Evolutionary conservation across 2,329 filamentous ascomycete genomes (phyloP), one percentile per base, ranked within the genome.

Genomic region (Epichloe gansuensis): DNA sequence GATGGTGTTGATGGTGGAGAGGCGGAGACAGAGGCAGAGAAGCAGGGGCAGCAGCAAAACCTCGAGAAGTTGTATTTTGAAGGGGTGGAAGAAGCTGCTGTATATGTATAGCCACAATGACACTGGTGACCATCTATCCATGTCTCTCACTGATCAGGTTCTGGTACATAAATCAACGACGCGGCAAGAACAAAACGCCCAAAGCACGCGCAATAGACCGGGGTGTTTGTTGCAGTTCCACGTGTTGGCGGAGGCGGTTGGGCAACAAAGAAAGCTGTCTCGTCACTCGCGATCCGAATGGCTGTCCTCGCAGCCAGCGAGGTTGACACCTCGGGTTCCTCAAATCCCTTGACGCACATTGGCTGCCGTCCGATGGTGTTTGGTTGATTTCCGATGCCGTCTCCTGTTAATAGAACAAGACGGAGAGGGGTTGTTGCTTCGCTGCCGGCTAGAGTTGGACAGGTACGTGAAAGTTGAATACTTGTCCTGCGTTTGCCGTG

Each of bases 241-340:
- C 44, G 51, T 53, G 51, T 48, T 51, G 51, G 43, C 47, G 47
- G 36, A 43, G 47, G 47, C 51, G 47, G 47, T 50, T 50, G 51
- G 48, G 41, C 41, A 35, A 50, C 47, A 43, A 38, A 39, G 36
- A 41, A 42, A 47, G 39, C 31, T 39, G 49, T 25, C 25, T 27
- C 42, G n/a, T 35, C 31, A 8, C 35, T 39, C 41, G 49, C 42
- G 21, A 27, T 38, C 42, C 23, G 34, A 45, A 51, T 46, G 35
- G 42, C 23, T 31, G 21, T 9, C 25, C 17, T 23, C 23, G 42
- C 35, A 35, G 43, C 23, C 23, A n/a, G 25, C 47, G 31, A 45
- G 25, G 9, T 47, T 51, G 31, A 21, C 31, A 17, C 34, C 39
- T 50, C 25, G 5, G 15, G 25, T n/a, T n/a, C 23, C 13, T 13